These are phyloP conservation scores for Naganishia randhawae DNA, from an alignment of 768 basidiomycete genomes.

Conservation along the genomic window DNA sequence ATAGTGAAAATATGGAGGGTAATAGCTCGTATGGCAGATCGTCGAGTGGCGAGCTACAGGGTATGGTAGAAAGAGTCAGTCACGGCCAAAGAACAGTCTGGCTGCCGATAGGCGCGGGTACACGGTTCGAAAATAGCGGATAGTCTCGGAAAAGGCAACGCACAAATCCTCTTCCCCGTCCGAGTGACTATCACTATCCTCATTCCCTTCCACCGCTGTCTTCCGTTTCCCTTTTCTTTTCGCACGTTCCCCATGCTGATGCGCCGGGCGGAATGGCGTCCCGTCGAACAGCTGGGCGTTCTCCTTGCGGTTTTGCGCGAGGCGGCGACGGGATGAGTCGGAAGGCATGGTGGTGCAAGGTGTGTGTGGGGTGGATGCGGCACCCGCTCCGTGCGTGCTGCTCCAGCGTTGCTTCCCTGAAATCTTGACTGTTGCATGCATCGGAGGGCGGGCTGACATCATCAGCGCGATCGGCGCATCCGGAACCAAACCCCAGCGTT, in stretches of 20 bases:
- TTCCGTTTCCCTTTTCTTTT: constrained; percentile 20
- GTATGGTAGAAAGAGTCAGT: neutral
- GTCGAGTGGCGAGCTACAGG: constrained; percentile 10
- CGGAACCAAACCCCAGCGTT: too few species aligned
- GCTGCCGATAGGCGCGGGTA: neutral
- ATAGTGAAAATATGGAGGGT: constrained; percentile 24
- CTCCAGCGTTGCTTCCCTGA: too few species aligned
- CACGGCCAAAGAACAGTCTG: neutral
- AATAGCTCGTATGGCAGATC: constrained; percentile 23
- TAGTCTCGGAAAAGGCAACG: neutral
- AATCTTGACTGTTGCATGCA: too few species aligned
- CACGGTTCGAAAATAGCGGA: neutral
- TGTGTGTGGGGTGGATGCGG: neutral
- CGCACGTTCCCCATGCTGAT: constrained; percentile 17
- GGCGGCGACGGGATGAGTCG: neutral
- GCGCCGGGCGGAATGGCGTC: constrained; percentile 10
- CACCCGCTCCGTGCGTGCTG: too few species aligned
- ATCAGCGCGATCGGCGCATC: too few species aligned
- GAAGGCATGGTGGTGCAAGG: neutral
- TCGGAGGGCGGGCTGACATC: too few species aligned
- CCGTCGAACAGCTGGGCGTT: constrained; percentile 4
- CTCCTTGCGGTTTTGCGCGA: neutral
- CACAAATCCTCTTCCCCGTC: neutral
- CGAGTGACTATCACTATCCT: constrained; percentile 2
- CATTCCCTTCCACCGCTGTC: neutral